Evolutionary conservation across 768 basidiomycete genomes (phyloP).

Genomic region (Mycena crocata): DNA sequence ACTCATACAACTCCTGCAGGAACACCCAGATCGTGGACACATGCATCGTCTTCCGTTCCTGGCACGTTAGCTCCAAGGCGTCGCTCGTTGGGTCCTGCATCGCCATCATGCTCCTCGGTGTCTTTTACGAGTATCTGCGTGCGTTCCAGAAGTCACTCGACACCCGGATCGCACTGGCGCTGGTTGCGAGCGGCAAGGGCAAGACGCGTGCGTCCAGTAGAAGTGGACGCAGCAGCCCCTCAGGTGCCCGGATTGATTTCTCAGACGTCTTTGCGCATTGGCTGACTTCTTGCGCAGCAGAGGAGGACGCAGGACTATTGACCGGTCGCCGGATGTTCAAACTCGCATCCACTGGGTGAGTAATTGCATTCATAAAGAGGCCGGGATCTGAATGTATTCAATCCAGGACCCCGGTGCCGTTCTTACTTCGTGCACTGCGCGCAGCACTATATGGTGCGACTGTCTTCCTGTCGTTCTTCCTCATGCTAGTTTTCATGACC

Average conservation of each 20-base stretch:
- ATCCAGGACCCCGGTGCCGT: slow-evolving; percentile 62
- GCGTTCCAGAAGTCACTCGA: slow-evolving; percentile 71
- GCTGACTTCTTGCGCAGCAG: slow-evolving; percentile 45
- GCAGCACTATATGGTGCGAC: slow-evolving; percentile 80
- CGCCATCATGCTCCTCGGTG: slow-evolving; percentile 72
- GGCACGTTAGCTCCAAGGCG: slow-evolving; percentile 74
- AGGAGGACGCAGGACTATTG: slow-evolving; percentile 68
- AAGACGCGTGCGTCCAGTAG: slow-evolving; percentile 47
- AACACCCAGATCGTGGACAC: slow-evolving; percentile 85
- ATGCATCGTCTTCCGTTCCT: slow-evolving; percentile 82
- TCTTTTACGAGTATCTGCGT: slow-evolving; percentile 87
- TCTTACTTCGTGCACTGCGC: slow-evolving; percentile 63
- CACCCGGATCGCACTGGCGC: slow-evolving; percentile 60
- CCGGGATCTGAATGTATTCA: neutral
- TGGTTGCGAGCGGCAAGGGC: slow-evolving; percentile 60
- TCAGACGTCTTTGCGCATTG: neutral
- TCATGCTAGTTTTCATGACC: slow-evolving; percentile 97
- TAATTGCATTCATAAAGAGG: neutral
- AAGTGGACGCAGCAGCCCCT: slow-evolving; percentile 40
- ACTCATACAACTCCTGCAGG: slow-evolving; percentile 37
- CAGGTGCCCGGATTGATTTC: slow-evolving; percentile 44
- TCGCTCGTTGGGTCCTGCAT: slow-evolving; percentile 75
- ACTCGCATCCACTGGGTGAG: slow-evolving; percentile 56
- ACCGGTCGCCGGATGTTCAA: slow-evolving; percentile 57
- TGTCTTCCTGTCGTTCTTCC: slow-evolving; percentile 86